Evolutionary conservation across 108 stramenopile genomes (phyloP).

Genomic region (Pseudonitzschia multistriata): DNA sequence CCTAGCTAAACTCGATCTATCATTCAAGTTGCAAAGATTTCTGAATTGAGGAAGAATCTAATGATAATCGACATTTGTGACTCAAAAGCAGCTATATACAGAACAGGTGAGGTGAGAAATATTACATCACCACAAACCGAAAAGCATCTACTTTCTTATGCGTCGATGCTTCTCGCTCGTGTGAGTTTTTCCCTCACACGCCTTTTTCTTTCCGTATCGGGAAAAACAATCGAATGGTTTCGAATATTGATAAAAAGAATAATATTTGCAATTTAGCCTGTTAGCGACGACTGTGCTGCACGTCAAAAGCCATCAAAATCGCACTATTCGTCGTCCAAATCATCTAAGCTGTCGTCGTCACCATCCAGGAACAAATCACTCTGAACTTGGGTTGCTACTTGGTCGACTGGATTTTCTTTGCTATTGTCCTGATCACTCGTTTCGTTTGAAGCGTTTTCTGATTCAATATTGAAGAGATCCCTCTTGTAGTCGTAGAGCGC

Average conservation of each 20-base stretch:
- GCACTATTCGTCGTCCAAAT: slow-evolving; percentile 74
- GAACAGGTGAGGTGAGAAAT: too few relatives aligned
- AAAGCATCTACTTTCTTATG: not conserved
- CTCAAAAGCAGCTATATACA: too few relatives aligned
- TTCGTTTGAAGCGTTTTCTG: slow-evolving; percentile 57
- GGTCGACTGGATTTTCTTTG: slow-evolving; percentile 32
- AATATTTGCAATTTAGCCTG: not conserved
- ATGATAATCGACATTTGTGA: too few relatives aligned
- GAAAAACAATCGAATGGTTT: too few relatives aligned
- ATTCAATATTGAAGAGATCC: slow-evolving; percentile 74
- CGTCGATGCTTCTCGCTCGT: not conserved
- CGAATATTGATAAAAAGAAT: too few relatives aligned
- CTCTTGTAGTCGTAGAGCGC: slow-evolving; percentile 86
- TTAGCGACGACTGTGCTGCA: not conserved
- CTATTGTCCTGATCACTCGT: slow-evolving; percentile 12
- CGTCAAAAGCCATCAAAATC: not conserved
- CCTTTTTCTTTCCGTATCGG: too few relatives aligned
- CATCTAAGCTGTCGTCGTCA: slow-evolving; percentile 86
- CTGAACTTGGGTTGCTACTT: slow-evolving; percentile 70
- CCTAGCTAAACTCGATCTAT: too few relatives aligned
- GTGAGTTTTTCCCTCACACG: too few relatives aligned
- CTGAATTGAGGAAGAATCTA: too few relatives aligned
- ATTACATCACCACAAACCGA: too few relatives aligned
- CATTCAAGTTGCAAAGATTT: too few relatives aligned
- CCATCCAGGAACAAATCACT: slow-evolving; percentile 79